Percentiles rank a stretch among this genome's conserved stretches.
Evolutionary conservation across 2,329 filamentous ascomycete species (phyloP).

Genomic region (Arthroderma uncinatum): DNA sequence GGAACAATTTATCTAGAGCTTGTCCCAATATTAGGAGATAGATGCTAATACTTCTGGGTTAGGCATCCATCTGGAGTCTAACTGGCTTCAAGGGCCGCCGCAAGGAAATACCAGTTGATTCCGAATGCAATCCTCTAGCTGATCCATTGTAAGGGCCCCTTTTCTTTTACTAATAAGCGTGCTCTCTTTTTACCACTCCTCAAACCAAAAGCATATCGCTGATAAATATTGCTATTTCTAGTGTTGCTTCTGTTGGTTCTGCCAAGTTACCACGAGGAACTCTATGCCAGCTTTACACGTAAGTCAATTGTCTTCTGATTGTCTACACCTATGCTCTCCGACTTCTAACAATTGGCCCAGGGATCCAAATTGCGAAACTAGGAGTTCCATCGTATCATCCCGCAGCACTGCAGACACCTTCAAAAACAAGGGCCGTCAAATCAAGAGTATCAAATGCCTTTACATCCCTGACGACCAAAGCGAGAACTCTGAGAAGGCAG

Average conservation of each 20-base stretch:
- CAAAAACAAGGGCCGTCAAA: neutral
- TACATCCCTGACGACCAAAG: neutral
- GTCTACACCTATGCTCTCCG: neutral
- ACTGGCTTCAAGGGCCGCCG: neutral
- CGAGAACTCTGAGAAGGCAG: neutral
- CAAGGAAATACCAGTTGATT: conserved; percentile 2
- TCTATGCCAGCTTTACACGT: neutral
- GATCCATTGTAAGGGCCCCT: neutral
- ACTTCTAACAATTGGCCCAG: neutral
- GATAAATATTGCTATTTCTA: neutral
- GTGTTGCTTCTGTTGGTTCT: neutral
- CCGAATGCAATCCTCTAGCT: neutral
- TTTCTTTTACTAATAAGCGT: neutral
- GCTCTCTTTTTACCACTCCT: neutral
- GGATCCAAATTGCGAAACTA: neutral
- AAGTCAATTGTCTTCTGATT: neutral
- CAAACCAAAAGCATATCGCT: neutral
- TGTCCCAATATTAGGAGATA: neutral
- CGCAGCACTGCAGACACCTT: neutral
- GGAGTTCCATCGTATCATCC: neutral
- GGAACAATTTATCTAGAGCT: neutral
- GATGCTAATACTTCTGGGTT: neutral
- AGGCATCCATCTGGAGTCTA: neutral
- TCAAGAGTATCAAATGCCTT: conserved; percentile 1
- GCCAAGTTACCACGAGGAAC: neutral